A percentile compares a stretch with the other conserved stretches of the same genome.
Conservation (phyloP, 805 yeast genomes). For the Phaffomyces thermotolerans region DNA sequence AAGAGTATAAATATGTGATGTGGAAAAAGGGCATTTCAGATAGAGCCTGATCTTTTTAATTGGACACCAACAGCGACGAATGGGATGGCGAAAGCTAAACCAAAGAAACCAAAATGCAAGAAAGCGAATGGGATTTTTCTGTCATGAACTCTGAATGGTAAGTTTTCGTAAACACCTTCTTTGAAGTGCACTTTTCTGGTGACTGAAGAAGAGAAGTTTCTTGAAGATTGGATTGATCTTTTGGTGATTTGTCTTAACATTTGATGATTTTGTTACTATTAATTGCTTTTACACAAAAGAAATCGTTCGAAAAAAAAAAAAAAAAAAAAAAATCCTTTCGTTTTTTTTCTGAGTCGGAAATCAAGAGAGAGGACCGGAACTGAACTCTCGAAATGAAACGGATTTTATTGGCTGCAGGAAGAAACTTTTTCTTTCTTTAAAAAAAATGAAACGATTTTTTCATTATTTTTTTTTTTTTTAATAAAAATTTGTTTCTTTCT, state of each 20-base stretch:
- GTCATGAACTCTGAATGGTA: conserved; percentile 91
- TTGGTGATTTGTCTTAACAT: background rate
- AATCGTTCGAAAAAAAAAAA: background rate
- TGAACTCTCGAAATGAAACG: background rate
- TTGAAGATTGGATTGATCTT: conserved; percentile 27
- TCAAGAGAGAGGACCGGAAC: background rate
- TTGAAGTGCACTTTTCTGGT: conserved; percentile 45
- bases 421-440: too few relatives aligned
- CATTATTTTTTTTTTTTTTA: background rate
- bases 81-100: conserved; percentile 69
- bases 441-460: conserved; percentile 1
- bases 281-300: background rate
- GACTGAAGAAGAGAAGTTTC: conserved; percentile 52
- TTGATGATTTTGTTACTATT: conserved; percentile 2
- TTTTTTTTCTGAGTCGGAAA: too few relatives aligned
- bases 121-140: conserved; percentile 86
- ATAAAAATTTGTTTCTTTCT: too few relatives aligned
- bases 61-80: conserved; percentile 74
- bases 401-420: conserved; percentile 3
- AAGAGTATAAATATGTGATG: conserved; percentile 1
- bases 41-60: conserved; percentile 77
- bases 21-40: conserved; percentile 20
- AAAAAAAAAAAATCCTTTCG: too few relatives aligned
- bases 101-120: conserved; percentile 72
- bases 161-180: conserved; percentile 83